Percentiles rank a stretch among this genome's conserved stretches.
Conservation (phyloP, 2,329 filamentous ascomycete genomes). For the Trichoderma arundinaceum region DNA sequence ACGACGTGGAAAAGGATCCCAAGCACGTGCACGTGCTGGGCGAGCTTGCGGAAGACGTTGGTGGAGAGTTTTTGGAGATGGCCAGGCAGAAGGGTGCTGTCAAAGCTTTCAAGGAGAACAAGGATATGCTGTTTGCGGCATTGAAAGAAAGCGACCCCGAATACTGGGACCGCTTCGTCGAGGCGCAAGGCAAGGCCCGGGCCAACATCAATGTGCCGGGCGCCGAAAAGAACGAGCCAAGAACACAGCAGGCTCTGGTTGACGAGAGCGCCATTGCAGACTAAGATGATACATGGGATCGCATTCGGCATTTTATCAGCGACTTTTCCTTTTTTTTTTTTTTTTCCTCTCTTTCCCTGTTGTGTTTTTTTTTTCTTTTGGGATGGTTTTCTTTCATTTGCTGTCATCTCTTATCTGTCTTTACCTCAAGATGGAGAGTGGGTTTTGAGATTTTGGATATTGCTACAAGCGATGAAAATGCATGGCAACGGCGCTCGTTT, state of each 20-base stretch:
- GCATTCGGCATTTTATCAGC: neutral
- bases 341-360: slow-evolving; percentile 2
- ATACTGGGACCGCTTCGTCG: slow-evolving; percentile 67
- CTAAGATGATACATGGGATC: slow-evolving; percentile 34
- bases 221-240: slow-evolving; percentile 38
- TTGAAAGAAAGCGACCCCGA: slow-evolving; percentile 68
- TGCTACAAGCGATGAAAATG: slow-evolving; percentile 24
- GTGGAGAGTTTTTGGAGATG: slow-evolving; percentile 63
- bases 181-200: slow-evolving; percentile 64
- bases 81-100: slow-evolving; percentile 65
- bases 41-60: slow-evolving; percentile 67
- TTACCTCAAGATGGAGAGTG: slow-evolving; percentile 2
- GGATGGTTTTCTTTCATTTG: neutral
- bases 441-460: slow-evolving; percentile 12
- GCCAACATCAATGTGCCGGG: slow-evolving; percentile 53
- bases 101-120: slow-evolving; percentile 64
- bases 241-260: slow-evolving; percentile 24
- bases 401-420: neutral
- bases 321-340: neutral
- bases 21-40: slow-evolving; percentile 60
- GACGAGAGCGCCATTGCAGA: slow-evolving; percentile 54
- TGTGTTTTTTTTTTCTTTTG: neutral
- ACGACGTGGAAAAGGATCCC: slow-evolving; percentile 58
- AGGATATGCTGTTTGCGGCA: slow-evolving; percentile 54
- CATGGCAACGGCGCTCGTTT: slow-evolving; percentile 40